Evolutionary conservation across 129 eudicot species (phyloP), one percentile per base, ranked within the genome.

Genomic region (Oenanthe sinensis): DNA sequence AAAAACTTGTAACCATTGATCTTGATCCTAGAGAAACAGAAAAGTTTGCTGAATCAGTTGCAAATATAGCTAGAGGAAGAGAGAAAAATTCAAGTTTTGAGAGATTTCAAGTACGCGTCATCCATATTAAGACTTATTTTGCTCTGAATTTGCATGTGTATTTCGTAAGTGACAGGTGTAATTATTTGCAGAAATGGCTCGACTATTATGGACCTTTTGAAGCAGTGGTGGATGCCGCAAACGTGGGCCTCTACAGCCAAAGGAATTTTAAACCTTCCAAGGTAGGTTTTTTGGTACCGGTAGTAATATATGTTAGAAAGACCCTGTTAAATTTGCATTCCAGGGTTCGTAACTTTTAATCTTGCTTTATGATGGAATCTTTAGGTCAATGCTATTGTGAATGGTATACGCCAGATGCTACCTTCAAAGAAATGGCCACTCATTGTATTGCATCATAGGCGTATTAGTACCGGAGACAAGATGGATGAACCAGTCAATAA

Each of bases 171-270:
- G 80, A 78, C 79, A 71, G 17, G 71, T 39, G 47, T 19, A 4
- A 77, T 54, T 79, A 77, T 15, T 82, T 88, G 87, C 90, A 93
- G 98, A 86, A 88, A 82, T 93, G 98, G 97, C 91, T 93, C 12
- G 95, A 91, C 40, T 87, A 88, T 78, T 87, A 91, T 52, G 98
- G 98, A 83, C 98, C 98, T 17, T 93, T 91, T 86, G 98, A 93
- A 85, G 98, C 96, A 6, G 91, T 93, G 69, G 89, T 93, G 63
- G 98, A 93, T 87, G 98, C 85, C 42, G 98, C 98, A 84, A 93
- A 93, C 71, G 87, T 89, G 46, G 98, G 98, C 36, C 91, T 89
- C 76, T 86, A 62, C 74, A 85, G 87, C 83, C 95, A 88, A 69
- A 82, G 89, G 70, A 75, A 77, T 62, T 93, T 93, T 77, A 86